Evolutionary conservation across 371 early-diverging fungal species (phyloP).

Genomic region (Actinomucor elegans): DNA sequence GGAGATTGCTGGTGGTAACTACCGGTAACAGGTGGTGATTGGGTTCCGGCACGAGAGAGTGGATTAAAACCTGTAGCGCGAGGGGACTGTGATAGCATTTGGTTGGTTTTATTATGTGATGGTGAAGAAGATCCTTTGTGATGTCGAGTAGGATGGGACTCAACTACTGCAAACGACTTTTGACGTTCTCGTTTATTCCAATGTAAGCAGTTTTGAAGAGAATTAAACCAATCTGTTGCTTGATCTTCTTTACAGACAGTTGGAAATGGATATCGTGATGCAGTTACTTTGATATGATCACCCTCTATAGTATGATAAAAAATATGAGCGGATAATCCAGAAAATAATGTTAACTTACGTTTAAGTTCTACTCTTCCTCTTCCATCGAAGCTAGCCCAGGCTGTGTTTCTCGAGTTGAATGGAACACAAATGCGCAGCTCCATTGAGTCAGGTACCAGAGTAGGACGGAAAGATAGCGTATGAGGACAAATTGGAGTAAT

Average conservation of each 20-base stretch:
- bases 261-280: constrained; percentile 86
- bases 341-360: constrained; percentile 37
- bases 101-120: neutral
- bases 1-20: constrained; percentile 5
- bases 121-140: neutral
- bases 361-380: constrained; percentile 83
- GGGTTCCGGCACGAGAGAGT: neutral
- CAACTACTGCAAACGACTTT: constrained; percentile 61
- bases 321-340: neutral
- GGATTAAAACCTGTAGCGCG: neutral
- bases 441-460: constrained; percentile 90
- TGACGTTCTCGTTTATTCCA: constrained; percentile 86
- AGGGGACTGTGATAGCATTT: neutral
- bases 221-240: constrained; percentile 83
- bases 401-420: constrained; percentile 73
- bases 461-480: constrained; percentile 93
- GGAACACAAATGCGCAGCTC: constrained; percentile 82
- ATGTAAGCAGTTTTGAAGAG: constrained; percentile 73
- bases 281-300: constrained; percentile 84
- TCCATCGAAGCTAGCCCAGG: constrained; percentile 92
- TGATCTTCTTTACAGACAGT: constrained; percentile 80
- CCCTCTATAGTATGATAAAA: constrained; percentile 58
- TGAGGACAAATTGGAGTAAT: constrained; percentile 97
- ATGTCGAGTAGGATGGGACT: constrained; percentile 19
- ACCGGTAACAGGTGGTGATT: neutral